phyloP scores from a whole-genome alignment of 306 rosid species.

The Ormosia emarginata region DNA sequence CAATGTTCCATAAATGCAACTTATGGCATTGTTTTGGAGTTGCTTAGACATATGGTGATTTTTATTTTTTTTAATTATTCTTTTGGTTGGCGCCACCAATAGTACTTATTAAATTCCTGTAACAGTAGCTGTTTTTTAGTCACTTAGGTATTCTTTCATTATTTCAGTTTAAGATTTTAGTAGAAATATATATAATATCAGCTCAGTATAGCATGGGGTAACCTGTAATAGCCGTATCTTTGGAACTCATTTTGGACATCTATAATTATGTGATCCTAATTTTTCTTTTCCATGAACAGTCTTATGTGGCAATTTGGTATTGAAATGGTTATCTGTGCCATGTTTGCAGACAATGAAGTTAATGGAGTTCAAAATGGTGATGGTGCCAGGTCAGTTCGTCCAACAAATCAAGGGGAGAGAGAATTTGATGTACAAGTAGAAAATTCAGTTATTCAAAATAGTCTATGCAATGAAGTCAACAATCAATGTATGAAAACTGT shows the following conservation, averaged over 20 bases:
- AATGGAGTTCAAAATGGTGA: slow-evolving; percentile 32
- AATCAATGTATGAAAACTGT: background rate
- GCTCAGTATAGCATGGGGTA: background rate
- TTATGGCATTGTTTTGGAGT: background rate
- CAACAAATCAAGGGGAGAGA: background rate
- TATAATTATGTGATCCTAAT: background rate
- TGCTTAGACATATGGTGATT: background rate
- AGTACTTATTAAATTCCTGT: background rate
- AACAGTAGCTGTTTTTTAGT: background rate
- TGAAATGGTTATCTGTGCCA: slow-evolving; percentile 17
- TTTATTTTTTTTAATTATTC: background rate
- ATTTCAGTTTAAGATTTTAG: background rate
- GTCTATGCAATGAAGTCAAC: slow-evolving; percentile 12
- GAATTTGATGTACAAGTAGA: slow-evolving; percentile 7
- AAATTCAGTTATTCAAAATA: background rate
- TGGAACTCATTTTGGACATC: background rate
- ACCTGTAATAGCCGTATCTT: background rate
- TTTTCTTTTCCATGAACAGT: background rate
- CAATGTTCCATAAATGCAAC: background rate
- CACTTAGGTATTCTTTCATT: background rate
- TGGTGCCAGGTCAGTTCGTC: background rate
- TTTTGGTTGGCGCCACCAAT: no score
- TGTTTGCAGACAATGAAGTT: slow-evolving; percentile 33
- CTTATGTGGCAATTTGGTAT: background rate
- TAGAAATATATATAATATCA: background rate